These are phyloP conservation scores for Tothia fuscella DNA, from an alignment of 2,329 filamentous ascomycete species.

Conservation along the genomic window DNA sequence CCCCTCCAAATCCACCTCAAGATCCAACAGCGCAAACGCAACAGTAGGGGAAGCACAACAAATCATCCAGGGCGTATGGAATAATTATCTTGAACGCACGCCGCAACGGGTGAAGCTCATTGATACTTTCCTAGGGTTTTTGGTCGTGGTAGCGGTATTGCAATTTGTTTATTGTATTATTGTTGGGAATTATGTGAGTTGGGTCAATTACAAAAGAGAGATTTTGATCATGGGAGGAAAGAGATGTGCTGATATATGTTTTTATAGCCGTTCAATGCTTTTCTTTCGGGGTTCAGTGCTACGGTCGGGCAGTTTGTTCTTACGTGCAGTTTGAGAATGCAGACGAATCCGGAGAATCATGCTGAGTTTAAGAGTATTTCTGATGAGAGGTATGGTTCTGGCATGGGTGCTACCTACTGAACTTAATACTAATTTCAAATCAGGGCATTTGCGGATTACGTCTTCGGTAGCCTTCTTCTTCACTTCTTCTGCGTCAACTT, in stretches of 20 bases:
- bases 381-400: constrained; percentile 64
- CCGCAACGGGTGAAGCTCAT: constrained; percentile 86
- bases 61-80: constrained; percentile 59
- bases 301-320: constrained; percentile 97
- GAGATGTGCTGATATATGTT: neutral
- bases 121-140: constrained; percentile 80
- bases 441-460: constrained; percentile 91
- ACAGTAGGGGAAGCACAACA: no score
- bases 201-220: neutral
- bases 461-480: constrained; percentile 87
- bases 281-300: constrained; percentile 86
- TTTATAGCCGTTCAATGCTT: constrained; percentile 92
- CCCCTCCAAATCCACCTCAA: constrained; percentile 12
- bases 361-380: constrained; percentile 64
- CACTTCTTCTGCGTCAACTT: constrained; percentile 99
- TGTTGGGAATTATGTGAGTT: constrained; percentile 87
- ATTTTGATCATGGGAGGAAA: neutral
- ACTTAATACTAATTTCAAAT: constrained; percentile 6
- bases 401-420: neutral
- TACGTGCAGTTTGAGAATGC: constrained; percentile 80
- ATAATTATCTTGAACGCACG: constrained; percentile 68
- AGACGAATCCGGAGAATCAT: constrained; percentile 77
- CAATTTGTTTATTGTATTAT: constrained; percentile 91
- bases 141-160: constrained; percentile 72
- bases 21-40: constrained; percentile 15